Conservation (phyloP, 768 basidiomycete genomes). For the Phylloporus scabripes region DNA sequence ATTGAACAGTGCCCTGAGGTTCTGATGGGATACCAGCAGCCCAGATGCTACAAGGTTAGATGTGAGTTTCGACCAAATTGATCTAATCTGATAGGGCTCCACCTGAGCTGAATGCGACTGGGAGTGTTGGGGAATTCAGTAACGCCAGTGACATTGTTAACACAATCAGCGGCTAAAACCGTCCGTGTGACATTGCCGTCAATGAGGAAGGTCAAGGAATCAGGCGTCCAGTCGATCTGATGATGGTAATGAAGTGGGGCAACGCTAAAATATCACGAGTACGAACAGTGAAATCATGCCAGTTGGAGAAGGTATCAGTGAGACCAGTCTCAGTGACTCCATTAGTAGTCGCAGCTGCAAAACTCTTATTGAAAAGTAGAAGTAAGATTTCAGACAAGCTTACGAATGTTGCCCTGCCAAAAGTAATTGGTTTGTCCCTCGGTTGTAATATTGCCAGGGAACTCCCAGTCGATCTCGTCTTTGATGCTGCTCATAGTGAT, state of each 20-base stretch:
- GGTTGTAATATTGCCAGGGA: constrained; percentile 56
- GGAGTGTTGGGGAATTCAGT: constrained; percentile 71
- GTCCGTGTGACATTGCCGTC: constrained; percentile 71
- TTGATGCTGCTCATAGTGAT: constrained; percentile 82
- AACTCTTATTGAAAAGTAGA: neutral
- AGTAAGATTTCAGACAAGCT: constrained; percentile 21
- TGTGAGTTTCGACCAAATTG: constrained; percentile 1
- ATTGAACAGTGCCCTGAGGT: constrained; percentile 65
- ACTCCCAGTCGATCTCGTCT: constrained; percentile 88
- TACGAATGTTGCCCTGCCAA: constrained; percentile 69
- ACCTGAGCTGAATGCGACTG: constrained; percentile 77
- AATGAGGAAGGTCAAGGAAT: constrained; percentile 58
- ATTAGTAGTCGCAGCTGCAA: constrained; percentile 40
- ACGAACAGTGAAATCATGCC: constrained; percentile 71
- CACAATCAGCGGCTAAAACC: constrained; percentile 52
- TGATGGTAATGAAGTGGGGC: neutral
- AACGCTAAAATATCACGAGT: neutral
- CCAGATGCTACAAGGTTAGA: constrained; percentile 50
- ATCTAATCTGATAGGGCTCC: constrained; percentile 6
- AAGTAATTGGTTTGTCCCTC: constrained; percentile 77
- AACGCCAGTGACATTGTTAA: constrained; percentile 48
- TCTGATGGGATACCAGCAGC: constrained; percentile 65
- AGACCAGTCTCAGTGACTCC: constrained; percentile 46
- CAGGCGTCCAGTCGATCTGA: constrained; percentile 79
- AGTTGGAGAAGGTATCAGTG: constrained; percentile 61